phyloP scores from a whole-genome alignment of 2,329 filamentous ascomycete genomes.

The Thyridium curvatum region DNA sequence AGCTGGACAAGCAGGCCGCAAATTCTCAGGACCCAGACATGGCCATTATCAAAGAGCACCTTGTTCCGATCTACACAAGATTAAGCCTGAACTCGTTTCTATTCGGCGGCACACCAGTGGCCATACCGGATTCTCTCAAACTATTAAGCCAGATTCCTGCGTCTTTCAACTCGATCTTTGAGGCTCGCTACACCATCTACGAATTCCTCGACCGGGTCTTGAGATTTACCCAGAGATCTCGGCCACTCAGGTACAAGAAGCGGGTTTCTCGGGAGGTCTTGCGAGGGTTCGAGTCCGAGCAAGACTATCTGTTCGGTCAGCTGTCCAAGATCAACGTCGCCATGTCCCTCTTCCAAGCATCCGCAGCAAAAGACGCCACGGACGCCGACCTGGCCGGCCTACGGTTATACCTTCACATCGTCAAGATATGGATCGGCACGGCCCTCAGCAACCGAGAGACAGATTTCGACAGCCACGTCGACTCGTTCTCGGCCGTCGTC shows the following conservation, averaged over 20 bases:
- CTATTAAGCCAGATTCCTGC: slow-evolving; percentile 20
- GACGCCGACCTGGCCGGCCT: slow-evolving; percentile 17
- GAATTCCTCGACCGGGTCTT: slow-evolving; percentile 32
- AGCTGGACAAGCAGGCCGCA: slow-evolving; percentile 17
- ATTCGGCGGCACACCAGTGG: slow-evolving; percentile 27
- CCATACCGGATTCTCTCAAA: slow-evolving; percentile 28
- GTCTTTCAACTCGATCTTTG: slow-evolving; percentile 24
- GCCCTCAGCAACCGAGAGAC: slow-evolving; percentile 19
- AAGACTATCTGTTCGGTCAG: slow-evolving; percentile 24
- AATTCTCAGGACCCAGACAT: slow-evolving; percentile 20
- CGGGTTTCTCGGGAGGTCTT: slow-evolving; percentile 14
- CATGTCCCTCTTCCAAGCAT: slow-evolving; percentile 19
- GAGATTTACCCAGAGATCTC: slow-evolving; percentile 23
- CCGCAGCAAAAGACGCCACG: background rate
- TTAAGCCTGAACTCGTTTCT: slow-evolving; percentile 33
- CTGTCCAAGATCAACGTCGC: slow-evolving; percentile 21
- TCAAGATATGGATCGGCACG: slow-evolving; percentile 23
- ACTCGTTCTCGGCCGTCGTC: slow-evolving; percentile 26
- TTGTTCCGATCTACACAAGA: slow-evolving; percentile 37
- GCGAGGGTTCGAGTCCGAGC: slow-evolving; percentile 19
- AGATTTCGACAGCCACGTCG: slow-evolving; percentile 22
- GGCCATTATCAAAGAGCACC: slow-evolving; percentile 29
- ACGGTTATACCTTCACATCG: slow-evolving; percentile 24
- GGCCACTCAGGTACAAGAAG: slow-evolving; percentile 17
- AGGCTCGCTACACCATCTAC: slow-evolving; percentile 24